Conservation (phyloP, 192 early-diverging fungal species). For the Coemansia sp. region DNA sequence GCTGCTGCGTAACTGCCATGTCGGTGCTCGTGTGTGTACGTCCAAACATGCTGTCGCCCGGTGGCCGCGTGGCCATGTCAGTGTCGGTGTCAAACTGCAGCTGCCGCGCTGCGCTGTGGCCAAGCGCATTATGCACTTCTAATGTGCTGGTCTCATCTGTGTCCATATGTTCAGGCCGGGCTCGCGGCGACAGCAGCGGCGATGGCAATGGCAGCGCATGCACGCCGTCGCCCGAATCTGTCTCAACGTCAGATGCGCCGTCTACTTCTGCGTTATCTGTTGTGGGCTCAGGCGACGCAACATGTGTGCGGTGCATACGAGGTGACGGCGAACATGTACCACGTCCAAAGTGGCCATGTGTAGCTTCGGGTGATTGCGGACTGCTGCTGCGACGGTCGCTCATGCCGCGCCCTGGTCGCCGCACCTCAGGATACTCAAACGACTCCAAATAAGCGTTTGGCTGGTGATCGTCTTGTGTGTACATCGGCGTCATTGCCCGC, state of each 20-base stretch:
- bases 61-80: neutral
- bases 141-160: conserved; percentile 15
- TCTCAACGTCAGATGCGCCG: neutral
- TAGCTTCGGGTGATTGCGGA: conserved; percentile 24
- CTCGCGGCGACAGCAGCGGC: conserved; percentile 46
- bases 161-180: conserved; percentile 30
- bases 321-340: conserved; percentile 28
- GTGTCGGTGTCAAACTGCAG: neutral
- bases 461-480: conserved; percentile 47
- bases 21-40: conserved; percentile 15
- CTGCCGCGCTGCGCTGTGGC: neutral
- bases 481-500: conserved; percentile 50
- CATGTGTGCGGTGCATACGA: neutral
- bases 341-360: conserved; percentile 15
- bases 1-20: conserved; percentile 11
- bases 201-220: conserved; percentile 34
- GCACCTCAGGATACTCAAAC: conserved; percentile 5
- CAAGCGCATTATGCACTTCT: neutral
- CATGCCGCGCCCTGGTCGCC: neutral
- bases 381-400: conserved; percentile 40
- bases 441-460: conserved; percentile 6
- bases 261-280: neutral
- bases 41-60: neutral
- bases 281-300: conserved; percentile 4
- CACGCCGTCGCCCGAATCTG: conserved; percentile 3